These are phyloP conservation scores for Trypanosoma congolense DNA, from an alignment of 208 protist genomes.

Conservation along the genomic window DNA sequence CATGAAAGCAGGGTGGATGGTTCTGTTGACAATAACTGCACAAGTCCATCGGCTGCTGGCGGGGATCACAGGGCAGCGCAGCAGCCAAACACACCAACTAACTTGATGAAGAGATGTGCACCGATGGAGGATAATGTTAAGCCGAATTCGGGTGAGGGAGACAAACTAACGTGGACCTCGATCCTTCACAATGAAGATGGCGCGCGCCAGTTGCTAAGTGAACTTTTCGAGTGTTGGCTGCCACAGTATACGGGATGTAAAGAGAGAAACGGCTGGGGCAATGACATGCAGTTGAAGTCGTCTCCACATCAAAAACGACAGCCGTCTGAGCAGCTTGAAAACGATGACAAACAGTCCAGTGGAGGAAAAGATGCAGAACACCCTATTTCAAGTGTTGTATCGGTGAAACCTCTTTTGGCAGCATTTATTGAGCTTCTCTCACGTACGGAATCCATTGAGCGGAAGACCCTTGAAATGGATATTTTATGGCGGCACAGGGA, in stretches of 20 bases:
- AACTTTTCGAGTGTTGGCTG: constrained; percentile 13
- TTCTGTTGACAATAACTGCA: too few relatives aligned
- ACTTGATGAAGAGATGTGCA: too few relatives aligned
- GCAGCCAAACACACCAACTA: too few relatives aligned
- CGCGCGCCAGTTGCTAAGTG: constrained; percentile 5
- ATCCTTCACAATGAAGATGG: constrained; percentile 15
- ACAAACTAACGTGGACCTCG: constrained; percentile 3
- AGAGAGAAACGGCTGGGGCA: not conserved
- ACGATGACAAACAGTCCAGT: not conserved
- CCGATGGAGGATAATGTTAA: not conserved
- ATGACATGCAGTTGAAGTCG: not conserved
- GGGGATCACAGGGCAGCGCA: too few relatives aligned
- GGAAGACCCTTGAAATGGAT: constrained; percentile 36
- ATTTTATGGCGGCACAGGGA: constrained; percentile 30
- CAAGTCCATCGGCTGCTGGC: too few relatives aligned
- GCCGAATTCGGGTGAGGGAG: not conserved
- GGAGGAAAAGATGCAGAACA: not conserved
- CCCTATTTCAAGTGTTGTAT: not conserved
- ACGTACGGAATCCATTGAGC: constrained; percentile 61
- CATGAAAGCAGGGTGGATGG: too few relatives aligned
- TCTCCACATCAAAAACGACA: not conserved
- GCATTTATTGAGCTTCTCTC: constrained; percentile 54
- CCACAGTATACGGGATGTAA: not conserved
- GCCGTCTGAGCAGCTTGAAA: not conserved
- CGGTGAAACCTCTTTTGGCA: constrained; percentile 6